Conservation (phyloP, 2,329 filamentous ascomycete genomes). For the Dendrostoma leiphaemia region DNA sequence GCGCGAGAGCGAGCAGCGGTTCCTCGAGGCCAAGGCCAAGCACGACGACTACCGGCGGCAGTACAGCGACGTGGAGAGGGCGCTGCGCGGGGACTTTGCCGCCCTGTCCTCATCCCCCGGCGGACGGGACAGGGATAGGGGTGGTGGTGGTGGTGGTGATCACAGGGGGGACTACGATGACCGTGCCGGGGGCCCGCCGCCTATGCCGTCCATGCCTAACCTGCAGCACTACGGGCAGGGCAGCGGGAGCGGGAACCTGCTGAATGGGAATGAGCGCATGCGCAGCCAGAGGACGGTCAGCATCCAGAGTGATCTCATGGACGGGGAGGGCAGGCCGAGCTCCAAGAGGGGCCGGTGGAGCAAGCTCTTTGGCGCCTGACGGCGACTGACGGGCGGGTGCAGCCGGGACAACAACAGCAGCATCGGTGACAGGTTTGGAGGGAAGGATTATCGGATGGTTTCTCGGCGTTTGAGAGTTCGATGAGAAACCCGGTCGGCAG, state of each 20-base stretch:
- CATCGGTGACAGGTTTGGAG: no score
- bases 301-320: slow-evolving; percentile 7
- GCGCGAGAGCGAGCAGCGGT: slow-evolving; percentile 38
- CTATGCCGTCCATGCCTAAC: slow-evolving; percentile 13
- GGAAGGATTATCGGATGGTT: no score
- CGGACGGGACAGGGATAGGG: neutral
- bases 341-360: slow-evolving; percentile 18
- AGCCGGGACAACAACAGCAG: neutral
- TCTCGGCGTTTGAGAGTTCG: no score
- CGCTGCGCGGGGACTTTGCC: slow-evolving; percentile 37
- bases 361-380: slow-evolving; percentile 14
- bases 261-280: slow-evolving; percentile 10
- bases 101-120: no score
- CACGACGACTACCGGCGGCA: slow-evolving; percentile 43
- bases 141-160: neutral
- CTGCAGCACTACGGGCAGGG: slow-evolving; percentile 4
- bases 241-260: neutral
- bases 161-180: neutral
- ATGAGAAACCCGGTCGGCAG: no score
- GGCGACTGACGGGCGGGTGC: neutral
- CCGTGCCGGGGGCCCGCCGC: neutral
- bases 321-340: neutral
- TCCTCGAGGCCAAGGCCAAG: slow-evolving; percentile 40
- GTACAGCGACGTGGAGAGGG: slow-evolving; percentile 39
- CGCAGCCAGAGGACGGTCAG: slow-evolving; percentile 15